Evolutionary conservation across 495 filamentous ascomycete genomes (phyloP).

Genomic region (Penicillium turbatum): DNA sequence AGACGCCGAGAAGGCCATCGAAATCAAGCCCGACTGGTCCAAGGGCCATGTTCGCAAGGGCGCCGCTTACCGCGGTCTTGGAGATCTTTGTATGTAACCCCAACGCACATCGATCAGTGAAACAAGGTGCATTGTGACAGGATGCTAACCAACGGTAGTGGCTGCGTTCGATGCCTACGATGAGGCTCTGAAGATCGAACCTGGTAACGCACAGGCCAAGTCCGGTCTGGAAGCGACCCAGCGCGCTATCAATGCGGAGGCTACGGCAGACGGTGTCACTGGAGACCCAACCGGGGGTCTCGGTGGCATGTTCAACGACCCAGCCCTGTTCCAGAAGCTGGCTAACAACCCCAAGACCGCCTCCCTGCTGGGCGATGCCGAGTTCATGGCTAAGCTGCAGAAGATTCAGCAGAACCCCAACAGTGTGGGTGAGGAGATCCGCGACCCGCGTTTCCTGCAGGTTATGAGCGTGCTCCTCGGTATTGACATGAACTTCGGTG

Average conservation of each 20-base stretch:
- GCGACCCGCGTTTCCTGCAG: constrained; percentile 87
- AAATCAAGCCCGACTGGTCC: constrained; percentile 96
- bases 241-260: constrained; percentile 82
- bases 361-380: constrained; percentile 70
- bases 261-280: constrained; percentile 58
- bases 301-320: constrained; percentile 89
- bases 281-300: constrained; percentile 71
- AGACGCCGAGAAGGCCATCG: constrained; percentile 87
- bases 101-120: neutral
- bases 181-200: constrained; percentile 84
- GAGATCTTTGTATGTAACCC: constrained; percentile 63
- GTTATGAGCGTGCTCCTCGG: constrained; percentile 92
- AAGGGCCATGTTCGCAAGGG: constrained; percentile 94
- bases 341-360: constrained; percentile 92
- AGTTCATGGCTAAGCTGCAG: constrained; percentile 88
- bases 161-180: constrained; percentile 86
- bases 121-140: neutral
- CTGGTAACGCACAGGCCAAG: constrained; percentile 88
- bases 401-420: constrained; percentile 75
- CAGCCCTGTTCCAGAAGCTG: constrained; percentile 81
- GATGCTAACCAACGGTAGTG: constrained; percentile 37
- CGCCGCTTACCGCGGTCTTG: constrained; percentile 79
- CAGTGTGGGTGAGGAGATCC: constrained; percentile 70
- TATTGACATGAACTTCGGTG: constrained; percentile 85
- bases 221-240: constrained; percentile 76